These are phyloP conservation scores for Mortierella polycephala DNA, from an alignment of 371 early-diverging fungal species.

Conservation along the genomic window DNA sequence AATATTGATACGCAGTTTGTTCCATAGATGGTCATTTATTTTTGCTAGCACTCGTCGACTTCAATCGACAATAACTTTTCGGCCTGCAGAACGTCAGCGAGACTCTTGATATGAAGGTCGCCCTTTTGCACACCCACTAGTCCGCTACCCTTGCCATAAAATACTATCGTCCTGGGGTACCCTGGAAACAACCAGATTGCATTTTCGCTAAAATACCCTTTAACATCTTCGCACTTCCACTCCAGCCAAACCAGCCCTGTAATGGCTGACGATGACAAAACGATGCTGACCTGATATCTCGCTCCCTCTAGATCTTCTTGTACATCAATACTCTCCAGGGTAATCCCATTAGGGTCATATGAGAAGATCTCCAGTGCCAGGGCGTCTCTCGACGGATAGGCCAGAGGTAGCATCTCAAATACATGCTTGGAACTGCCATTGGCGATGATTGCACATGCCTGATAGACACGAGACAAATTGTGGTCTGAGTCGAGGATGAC, in stretches of 20 bases:
- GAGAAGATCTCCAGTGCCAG: neutral
- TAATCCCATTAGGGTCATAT: too few relatives aligned
- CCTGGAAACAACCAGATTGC: conserved; percentile 32
- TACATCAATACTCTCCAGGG: too few relatives aligned
- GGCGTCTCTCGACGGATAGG: conserved; percentile 23
- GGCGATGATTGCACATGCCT: conserved; percentile 8
- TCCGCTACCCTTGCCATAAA: conserved; percentile 2
- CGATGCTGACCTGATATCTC: conserved; percentile 10
- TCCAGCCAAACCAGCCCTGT: conserved; percentile 37
- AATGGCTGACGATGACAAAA: conserved; percentile 6
- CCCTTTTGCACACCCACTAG: neutral
- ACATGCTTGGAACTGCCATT: neutral
- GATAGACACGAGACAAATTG: neutral
- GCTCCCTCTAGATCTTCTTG: too few relatives aligned
- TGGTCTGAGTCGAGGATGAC: neutral
- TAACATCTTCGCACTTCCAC: conserved; percentile 20
- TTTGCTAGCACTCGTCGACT: neutral
- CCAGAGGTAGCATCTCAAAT: conserved; percentile 31
- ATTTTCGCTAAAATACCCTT: conserved; percentile 38
- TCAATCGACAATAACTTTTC: neutral
- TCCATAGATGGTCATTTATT: too few relatives aligned
- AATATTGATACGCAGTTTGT: too few relatives aligned
- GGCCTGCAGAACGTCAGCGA: conserved; percentile 11
- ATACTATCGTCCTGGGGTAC: conserved; percentile 8
- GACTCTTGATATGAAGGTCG: conserved; percentile 17